Evolutionary conservation across 2,329 filamentous ascomycete genomes (phyloP).

Genomic region (Tolypocladium ophioglossoides): DNA sequence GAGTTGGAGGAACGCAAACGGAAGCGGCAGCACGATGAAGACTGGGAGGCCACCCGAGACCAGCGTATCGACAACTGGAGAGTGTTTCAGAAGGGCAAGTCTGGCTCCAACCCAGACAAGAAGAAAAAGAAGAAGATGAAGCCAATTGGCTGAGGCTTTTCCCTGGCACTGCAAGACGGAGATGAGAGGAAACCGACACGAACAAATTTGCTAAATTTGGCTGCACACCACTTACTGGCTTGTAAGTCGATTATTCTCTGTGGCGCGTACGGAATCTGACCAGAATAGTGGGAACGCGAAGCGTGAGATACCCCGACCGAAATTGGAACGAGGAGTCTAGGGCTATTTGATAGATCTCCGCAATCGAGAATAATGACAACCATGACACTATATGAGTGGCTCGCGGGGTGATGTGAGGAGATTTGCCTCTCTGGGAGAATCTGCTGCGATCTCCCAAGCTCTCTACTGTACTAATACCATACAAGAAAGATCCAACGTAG

Average conservation of each 20-base stretch:
- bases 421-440: constrained; percentile 20
- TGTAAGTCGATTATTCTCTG: constrained; percentile 20
- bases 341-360: background rate
- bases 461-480: constrained; percentile 20
- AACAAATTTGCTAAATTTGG: background rate
- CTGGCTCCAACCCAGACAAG: constrained; percentile 34
- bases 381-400: background rate
- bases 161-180: background rate
- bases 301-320: constrained; percentile 1
- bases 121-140: constrained; percentile 60
- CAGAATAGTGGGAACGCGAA: constrained; percentile 4
- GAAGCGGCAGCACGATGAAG: constrained; percentile 85
- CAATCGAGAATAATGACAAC: background rate
- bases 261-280: constrained; percentile 19
- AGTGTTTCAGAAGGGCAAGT: constrained; percentile 71
- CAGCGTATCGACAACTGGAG: constrained; percentile 90
- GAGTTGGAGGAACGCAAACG: constrained; percentile 72
- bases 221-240: constrained; percentile 4
- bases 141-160: constrained; percentile 38
- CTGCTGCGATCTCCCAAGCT: constrained; percentile 5
- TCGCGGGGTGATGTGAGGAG: constrained; percentile 17
- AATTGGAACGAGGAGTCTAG: background rate
- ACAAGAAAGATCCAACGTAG: constrained; percentile 11
- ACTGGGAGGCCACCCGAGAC: constrained; percentile 90
- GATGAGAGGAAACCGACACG: background rate